Base-by-base conservation (phyloP, 2,329 filamentous ascomycete genomes). In the Salinomyces thailandicus region DNA sequence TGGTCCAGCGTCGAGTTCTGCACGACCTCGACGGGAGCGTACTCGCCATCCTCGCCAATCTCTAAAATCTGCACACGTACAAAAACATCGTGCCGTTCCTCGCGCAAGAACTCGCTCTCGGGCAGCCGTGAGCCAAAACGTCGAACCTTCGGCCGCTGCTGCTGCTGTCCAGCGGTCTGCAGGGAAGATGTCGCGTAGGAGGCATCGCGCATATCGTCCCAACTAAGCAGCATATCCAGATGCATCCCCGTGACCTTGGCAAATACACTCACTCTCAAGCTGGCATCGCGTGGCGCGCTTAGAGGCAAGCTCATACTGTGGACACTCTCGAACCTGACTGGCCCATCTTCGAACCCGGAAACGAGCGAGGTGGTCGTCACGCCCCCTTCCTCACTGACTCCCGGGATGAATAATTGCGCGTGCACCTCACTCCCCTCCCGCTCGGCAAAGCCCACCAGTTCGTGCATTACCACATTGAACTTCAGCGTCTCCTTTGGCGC, bases 401-500 rank as follows among this genome's bases (percentile, higher is more conserved):
- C 86, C 5, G 91, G 85, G 24, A 98, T 79, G 55, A 94, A 96
- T n/a, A 98, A 75, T 61, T 96, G 87, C 1, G 86, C 91, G 60
- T 98, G 91, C 18, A 98, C 86, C 47, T 94, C 82, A 0, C 85
- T 93, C 11, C 91, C 91, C 64, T 98, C 91, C 44, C 89, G 77
- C 62, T 98, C 91, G 0, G 91, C 82, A 50, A 98, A 98, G 1
- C 91, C 91, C 22, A 91, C 66, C 63, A 98, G 75, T 55, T 96
- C 86, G 54, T 93, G 87, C 85, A 98, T 94, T 19, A 96, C 87
- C 4, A 96, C 87, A 52, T 96, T 98, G 65, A 98, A 98, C 58
- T 96, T 98, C 39, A 96, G 67, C 2, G 85, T 95, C 40, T 84
- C 91, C 9, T 85, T 83, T 11, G 91, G 91, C 3, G 87, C 89